Evolutionary conservation across 139 green algal genomes (phyloP).

Genomic region (Klebsormidium nitens): DNA sequence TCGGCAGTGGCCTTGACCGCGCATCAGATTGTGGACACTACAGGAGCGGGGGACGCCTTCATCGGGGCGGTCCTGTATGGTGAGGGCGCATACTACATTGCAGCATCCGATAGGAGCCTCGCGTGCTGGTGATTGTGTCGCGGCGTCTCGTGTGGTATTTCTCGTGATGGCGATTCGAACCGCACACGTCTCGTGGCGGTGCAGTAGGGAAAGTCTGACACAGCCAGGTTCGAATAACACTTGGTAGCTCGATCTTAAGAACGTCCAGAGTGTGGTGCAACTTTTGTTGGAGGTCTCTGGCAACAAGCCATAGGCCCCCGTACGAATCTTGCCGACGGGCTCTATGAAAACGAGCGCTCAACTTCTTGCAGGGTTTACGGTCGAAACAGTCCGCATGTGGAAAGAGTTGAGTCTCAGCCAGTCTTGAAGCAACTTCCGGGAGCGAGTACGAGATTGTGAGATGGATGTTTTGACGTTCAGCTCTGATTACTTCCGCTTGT

Average conservation of each 20-base stretch:
- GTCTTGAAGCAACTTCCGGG: too few relatives aligned
- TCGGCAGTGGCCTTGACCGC: constrained; percentile 12
- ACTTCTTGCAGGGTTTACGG: background rate
- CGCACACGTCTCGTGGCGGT: background rate
- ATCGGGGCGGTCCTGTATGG: constrained; percentile 76
- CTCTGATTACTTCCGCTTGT: background rate
- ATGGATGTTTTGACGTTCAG: background rate
- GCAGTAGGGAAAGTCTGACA: too few relatives aligned
- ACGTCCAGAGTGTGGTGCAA: too few relatives aligned
- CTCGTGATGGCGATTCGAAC: background rate
- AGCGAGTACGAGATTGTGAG: too few relatives aligned
- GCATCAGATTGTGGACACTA: constrained; percentile 73
- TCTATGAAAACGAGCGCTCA: background rate
- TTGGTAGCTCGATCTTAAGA: too few relatives aligned
- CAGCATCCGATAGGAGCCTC: background rate
- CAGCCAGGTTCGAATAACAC: too few relatives aligned
- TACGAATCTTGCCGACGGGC: too few relatives aligned
- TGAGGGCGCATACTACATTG: background rate
- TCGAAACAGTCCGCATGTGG: background rate
- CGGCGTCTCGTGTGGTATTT: background rate
- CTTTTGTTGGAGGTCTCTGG: too few relatives aligned
- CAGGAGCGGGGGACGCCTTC: constrained; percentile 90
- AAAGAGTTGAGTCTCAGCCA: background rate
- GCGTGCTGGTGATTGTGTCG: background rate
- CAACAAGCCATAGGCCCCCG: too few relatives aligned